Evolutionary conservation across 2,329 filamentous ascomycete genomes (phyloP).

Genomic region (Fusarium redolens): DNA sequence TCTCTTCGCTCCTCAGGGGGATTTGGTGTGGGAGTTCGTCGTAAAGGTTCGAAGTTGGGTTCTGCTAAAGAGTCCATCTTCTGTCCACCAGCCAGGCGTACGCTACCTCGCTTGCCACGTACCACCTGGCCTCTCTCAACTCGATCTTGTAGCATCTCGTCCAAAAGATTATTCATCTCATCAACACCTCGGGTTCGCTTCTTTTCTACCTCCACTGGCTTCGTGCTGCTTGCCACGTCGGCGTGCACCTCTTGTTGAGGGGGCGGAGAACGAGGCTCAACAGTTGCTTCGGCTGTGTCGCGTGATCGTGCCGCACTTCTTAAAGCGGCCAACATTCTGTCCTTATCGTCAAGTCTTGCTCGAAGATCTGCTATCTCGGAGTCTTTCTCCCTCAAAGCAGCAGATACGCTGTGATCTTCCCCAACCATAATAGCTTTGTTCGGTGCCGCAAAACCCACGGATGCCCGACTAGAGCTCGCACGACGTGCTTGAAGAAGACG

Average conservation of each 20-base stretch:
- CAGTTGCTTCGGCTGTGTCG: slow-evolving; percentile 75
- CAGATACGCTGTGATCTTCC: slow-evolving; percentile 80
- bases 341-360: slow-evolving; percentile 91
- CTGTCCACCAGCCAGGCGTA: slow-evolving; percentile 65
- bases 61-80: slow-evolving; percentile 54
- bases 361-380: slow-evolving; percentile 92
- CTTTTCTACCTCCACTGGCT: slow-evolving; percentile 49
- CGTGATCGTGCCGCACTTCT: slow-evolving; percentile 87
- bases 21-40: slow-evolving; percentile 51
- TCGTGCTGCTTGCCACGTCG: slow-evolving; percentile 25
- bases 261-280: slow-evolving; percentile 49
- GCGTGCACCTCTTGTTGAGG: slow-evolving; percentile 24
- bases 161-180: slow-evolving; percentile 92
- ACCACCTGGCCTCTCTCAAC: slow-evolving; percentile 81
- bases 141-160: slow-evolving; percentile 94
- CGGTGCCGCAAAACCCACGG: slow-evolving; percentile 73
- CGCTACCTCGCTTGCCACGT: slow-evolving; percentile 73
- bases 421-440: slow-evolving; percentile 76
- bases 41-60: slow-evolving; percentile 54
- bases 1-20: slow-evolving; percentile 41
- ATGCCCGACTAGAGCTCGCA: slow-evolving; percentile 89
- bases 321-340: slow-evolving; percentile 89
- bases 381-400: slow-evolving; percentile 87
- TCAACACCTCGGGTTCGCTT: slow-evolving; percentile 78
- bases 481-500: slow-evolving; percentile 89